A percentile compares a stretch with the other conserved stretches of the same genome.
phyloP scores from a whole-genome alignment of 2,329 filamentous ascomycete genomes.

The Aspergillus terreus region DNA sequence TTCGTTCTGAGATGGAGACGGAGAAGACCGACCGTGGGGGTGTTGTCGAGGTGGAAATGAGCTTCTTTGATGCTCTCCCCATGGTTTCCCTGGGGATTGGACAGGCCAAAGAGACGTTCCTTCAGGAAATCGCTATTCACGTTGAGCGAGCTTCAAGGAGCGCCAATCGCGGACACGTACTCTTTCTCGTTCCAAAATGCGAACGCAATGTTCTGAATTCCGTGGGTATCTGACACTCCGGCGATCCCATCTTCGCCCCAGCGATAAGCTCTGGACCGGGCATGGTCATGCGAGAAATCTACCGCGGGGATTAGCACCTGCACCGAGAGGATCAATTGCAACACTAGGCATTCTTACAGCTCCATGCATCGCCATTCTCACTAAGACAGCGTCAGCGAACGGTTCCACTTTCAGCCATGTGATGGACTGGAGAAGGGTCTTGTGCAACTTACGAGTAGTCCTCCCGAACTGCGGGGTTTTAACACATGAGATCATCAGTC shows the following conservation, averaged over 20 bases:
- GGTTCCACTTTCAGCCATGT: too few species aligned
- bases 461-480: constrained; percentile 64
- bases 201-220: constrained; percentile 87
- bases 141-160: neutral
- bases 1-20: too few species aligned
- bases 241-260: constrained; percentile 98
- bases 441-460: constrained; percentile 68
- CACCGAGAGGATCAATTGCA: neutral
- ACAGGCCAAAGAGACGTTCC: constrained; percentile 89
- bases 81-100: constrained; percentile 95
- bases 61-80: constrained; percentile 96
- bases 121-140: constrained; percentile 76
- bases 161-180: constrained; percentile 48
- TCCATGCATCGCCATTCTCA: constrained; percentile 89
- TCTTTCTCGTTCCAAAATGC: constrained; percentile 98
- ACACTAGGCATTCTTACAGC: constrained; percentile 59
- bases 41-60: constrained; percentile 95
- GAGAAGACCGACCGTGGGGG: constrained; percentile 57
- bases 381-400: constrained; percentile 35
- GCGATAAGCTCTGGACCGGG: constrained; percentile 80
- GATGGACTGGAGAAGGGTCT: too few species aligned
- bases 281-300: constrained; percentile 95
- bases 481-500: constrained; percentile 24
- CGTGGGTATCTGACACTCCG: constrained; percentile 90
- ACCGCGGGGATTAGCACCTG: constrained; percentile 1